Conservation (phyloP, 1,139 yeast genomes). For the Meyerozyma guilliermondii region DNA sequence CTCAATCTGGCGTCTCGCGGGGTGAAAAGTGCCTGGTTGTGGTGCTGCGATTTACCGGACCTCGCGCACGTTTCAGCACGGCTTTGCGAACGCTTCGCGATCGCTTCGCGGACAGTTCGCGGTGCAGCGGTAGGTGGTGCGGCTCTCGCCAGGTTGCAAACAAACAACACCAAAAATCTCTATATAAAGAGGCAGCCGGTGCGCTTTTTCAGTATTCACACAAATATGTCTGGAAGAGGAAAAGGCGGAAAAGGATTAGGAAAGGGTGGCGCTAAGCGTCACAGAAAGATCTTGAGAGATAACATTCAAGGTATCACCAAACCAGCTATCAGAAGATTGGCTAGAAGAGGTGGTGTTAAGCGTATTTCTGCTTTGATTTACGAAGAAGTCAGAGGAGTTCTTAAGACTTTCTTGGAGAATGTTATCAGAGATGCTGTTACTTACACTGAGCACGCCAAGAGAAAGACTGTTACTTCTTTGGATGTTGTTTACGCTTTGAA, state of each 20-base stretch:
- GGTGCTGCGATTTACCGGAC: constrained; percentile 6
- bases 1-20: neutral
- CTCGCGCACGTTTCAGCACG: constrained; percentile 3
- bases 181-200: constrained; percentile 6
- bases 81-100: neutral
- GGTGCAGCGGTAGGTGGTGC: neutral
- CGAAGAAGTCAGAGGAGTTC: constrained; percentile 97
- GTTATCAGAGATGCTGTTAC: constrained; percentile 99
- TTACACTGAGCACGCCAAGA: constrained; percentile 99
- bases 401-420: constrained; percentile 92
- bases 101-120: neutral
- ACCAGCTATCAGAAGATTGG: constrained; percentile 99
- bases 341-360: constrained; percentile 99
- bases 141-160: constrained; percentile 2
- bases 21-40: constrained; percentile 2
- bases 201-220: constrained; percentile 2
- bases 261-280: constrained; percentile 99
- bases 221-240: constrained; percentile 96
- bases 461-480: constrained; percentile 98
- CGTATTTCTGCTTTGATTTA: constrained; percentile 98
- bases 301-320: constrained; percentile 99
- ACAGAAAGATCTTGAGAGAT: constrained; percentile 98
- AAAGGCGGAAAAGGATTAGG: constrained; percentile 99
- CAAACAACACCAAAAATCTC: constrained; percentile 5
- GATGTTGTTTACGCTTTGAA: constrained; percentile 99